Evolutionary conservation across 1,284 basidiomycete genomes (phyloP).

Genomic region (Heterobasidion irregulare): DNA sequence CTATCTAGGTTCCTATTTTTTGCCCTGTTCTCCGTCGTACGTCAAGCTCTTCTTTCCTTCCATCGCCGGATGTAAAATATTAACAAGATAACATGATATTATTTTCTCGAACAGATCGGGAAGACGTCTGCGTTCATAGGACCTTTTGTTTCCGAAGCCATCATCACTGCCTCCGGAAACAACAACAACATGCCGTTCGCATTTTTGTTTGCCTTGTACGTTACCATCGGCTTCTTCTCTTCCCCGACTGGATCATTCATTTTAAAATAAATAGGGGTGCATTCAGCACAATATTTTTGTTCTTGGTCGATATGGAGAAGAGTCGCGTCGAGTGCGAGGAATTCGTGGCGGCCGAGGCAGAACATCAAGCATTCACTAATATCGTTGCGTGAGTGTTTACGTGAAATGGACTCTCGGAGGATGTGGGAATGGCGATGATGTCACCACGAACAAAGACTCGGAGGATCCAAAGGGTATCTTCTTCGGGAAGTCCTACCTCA

Average conservation of each 20-base stretch:
- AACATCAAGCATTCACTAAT: conserved; percentile 36
- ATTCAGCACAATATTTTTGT: conserved; percentile 57
- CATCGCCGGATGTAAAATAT: neutral
- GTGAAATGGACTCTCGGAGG: too few relatives aligned
- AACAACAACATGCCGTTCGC: conserved; percentile 80
- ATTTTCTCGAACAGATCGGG: conserved; percentile 36
- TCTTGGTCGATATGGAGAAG: conserved; percentile 64
- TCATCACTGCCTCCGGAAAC: conserved; percentile 59
- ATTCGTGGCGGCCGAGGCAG: conserved; percentile 52
- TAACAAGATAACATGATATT: neutral
- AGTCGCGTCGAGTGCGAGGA: conserved; percentile 57
- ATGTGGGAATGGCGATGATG: too few relatives aligned
- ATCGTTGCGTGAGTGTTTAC: neutral
- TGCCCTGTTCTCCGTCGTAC: conserved; percentile 64
- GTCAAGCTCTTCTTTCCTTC: conserved; percentile 5
- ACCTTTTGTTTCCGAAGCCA: conserved; percentile 69
- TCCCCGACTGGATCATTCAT: conserved; percentile 1
- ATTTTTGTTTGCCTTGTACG: conserved; percentile 68
- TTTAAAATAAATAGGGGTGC: conserved; percentile 35
- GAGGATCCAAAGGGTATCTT: too few relatives aligned
- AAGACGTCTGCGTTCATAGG: conserved; percentile 81
- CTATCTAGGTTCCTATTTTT: conserved; percentile 67
- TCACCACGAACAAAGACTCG: too few relatives aligned
- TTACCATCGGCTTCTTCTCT: conserved; percentile 7
- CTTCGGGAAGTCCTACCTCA: too few relatives aligned